These are phyloP conservation scores for Penicillium arizonense DNA, from an alignment of 495 filamentous ascomycete species.

Conservation along the genomic window DNA sequence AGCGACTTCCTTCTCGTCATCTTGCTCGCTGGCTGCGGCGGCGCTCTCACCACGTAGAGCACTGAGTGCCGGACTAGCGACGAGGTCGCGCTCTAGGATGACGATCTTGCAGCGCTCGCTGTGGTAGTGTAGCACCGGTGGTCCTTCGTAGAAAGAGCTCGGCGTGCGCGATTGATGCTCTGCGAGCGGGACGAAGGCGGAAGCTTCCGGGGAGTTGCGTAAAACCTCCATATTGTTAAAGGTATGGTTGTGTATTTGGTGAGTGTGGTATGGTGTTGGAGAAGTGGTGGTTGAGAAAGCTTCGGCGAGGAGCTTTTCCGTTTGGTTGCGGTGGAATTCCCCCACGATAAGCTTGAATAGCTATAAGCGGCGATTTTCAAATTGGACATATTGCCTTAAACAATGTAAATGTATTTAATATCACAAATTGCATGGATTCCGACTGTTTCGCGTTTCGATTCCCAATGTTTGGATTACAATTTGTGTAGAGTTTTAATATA, in stretches of 20 bases:
- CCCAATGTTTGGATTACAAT: no score
- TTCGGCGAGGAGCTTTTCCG: constrained; percentile 7
- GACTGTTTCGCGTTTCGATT: no score
- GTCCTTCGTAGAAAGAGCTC: constrained; percentile 73
- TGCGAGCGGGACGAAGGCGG: constrained; percentile 67
- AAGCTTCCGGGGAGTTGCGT: constrained; percentile 43
- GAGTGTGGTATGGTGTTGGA: neutral
- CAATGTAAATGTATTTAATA: no score
- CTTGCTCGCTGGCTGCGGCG: constrained; percentile 11
- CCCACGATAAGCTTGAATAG: neutral
- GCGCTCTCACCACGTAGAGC: constrained; percentile 24
- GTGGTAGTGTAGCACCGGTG: constrained; percentile 78
- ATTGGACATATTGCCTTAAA: no score
- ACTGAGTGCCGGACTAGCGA: constrained; percentile 27
- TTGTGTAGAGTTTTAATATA: no score
- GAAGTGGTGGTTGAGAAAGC: neutral
- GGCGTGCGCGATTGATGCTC: constrained; percentile 86
- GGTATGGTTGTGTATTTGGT: neutral
- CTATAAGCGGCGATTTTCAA: neutral
- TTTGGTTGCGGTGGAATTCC: neutral
- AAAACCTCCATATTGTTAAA: constrained; percentile 47
- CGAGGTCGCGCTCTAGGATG: constrained; percentile 44
- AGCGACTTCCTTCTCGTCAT: constrained; percentile 43
- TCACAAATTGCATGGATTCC: no score
- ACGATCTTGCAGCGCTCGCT: constrained; percentile 58